A percentile compares a stretch with the other conserved stretches of the same genome.
phyloP scores from a whole-genome alignment of 495 filamentous ascomycete genomes.

The Penicillium maclennaniae region DNA sequence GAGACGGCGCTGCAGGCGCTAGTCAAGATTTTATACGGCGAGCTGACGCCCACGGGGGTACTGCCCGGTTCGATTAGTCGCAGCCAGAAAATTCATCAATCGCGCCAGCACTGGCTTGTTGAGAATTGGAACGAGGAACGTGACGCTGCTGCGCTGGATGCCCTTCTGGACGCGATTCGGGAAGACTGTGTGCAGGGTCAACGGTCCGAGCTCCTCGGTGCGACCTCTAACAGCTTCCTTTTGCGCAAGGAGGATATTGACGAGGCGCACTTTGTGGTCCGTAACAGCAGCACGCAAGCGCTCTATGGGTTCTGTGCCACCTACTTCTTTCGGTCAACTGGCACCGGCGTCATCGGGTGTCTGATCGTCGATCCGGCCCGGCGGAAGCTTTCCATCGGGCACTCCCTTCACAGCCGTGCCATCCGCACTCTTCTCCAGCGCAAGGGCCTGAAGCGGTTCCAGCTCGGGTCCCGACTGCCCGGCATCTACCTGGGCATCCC shows the following conservation, averaged over 20 bases:
- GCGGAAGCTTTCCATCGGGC: slow-evolving; percentile 79
- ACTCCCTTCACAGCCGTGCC: slow-evolving; percentile 77
- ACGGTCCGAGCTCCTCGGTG: slow-evolving; percentile 58
- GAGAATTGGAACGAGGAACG: slow-evolving; percentile 76
- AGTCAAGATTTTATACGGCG: slow-evolving; percentile 76
- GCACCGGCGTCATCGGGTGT: slow-evolving; percentile 73
- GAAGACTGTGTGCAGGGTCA: slow-evolving; percentile 53
- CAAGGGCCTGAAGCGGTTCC: slow-evolving; percentile 67
- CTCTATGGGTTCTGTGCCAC: slow-evolving; percentile 88
- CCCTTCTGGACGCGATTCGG: slow-evolving; percentile 60
- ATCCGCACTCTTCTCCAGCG: slow-evolving; percentile 66
- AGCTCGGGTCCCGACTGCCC: slow-evolving; percentile 74
- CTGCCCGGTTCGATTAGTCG: slow-evolving; percentile 79
- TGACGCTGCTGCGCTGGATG: slow-evolving; percentile 65
- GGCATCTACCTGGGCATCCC: slow-evolving; percentile 79
- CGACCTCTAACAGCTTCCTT: slow-evolving; percentile 72
- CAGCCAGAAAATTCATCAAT: slow-evolving; percentile 75
- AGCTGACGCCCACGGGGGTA: slow-evolving; percentile 64
- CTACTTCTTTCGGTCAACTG: slow-evolving; percentile 66
- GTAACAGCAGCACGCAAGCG: slow-evolving; percentile 82
- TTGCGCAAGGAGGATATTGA: slow-evolving; percentile 62
- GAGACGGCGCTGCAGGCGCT: slow-evolving; percentile 81
- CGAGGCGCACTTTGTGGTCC: slow-evolving; percentile 83
- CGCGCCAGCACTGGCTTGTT: slow-evolving; percentile 84
- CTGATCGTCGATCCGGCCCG: slow-evolving; percentile 80